Percentiles rank a stretch among this genome's conserved stretches.
These are phyloP conservation scores for Rhododendron vialii DNA, from an alignment of 148 eudicot species.

Conservation along the genomic window DNA sequence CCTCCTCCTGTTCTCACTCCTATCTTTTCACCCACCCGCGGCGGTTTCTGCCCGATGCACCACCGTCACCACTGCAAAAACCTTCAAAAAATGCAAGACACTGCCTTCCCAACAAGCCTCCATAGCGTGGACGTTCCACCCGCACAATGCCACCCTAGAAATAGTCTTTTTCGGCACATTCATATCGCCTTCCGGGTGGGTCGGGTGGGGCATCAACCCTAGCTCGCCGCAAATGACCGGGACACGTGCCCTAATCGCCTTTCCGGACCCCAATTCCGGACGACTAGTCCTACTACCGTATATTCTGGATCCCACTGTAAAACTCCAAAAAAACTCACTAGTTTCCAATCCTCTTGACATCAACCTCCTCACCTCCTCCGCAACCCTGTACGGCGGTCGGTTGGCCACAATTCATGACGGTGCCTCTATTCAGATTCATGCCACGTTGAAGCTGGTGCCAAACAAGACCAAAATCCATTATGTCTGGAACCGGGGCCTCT, in stretches of 20 bases:
- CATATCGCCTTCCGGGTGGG: constrained; percentile 98
- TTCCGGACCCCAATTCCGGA: constrained; percentile 89
- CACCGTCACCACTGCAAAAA: constrained; percentile 46
- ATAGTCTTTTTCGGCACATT: constrained; percentile 71
- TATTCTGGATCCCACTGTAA: constrained; percentile 70
- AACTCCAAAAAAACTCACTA: constrained; percentile 59
- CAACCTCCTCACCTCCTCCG: constrained; percentile 73
- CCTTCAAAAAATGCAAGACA: constrained; percentile 73
- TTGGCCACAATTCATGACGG: constrained; percentile 85
- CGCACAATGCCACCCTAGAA: constrained; percentile 68
- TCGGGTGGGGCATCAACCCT: constrained; percentile 87
- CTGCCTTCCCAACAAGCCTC: constrained; percentile 87
- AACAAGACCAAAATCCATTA: constrained; percentile 69
- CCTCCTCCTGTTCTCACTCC: constrained; percentile 18
- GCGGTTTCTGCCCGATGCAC: constrained; percentile 53
- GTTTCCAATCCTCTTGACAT: constrained; percentile 72
- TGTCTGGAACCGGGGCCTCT: constrained; percentile 90
- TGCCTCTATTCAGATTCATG: constrained; percentile 66
- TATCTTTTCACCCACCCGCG: constrained; percentile 14
- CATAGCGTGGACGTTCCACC: constrained; percentile 83
- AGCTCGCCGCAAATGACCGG: constrained; percentile 76
- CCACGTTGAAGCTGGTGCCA: constrained; percentile 52
- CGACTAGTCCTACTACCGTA: constrained; percentile 73
- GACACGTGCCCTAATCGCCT: constrained; percentile 69
- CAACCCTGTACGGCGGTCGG: constrained; percentile 72